phyloP scores from a whole-genome alignment of 2,329 filamentous ascomycete genomes.

The Pseudopithomyces maydicus region DNA sequence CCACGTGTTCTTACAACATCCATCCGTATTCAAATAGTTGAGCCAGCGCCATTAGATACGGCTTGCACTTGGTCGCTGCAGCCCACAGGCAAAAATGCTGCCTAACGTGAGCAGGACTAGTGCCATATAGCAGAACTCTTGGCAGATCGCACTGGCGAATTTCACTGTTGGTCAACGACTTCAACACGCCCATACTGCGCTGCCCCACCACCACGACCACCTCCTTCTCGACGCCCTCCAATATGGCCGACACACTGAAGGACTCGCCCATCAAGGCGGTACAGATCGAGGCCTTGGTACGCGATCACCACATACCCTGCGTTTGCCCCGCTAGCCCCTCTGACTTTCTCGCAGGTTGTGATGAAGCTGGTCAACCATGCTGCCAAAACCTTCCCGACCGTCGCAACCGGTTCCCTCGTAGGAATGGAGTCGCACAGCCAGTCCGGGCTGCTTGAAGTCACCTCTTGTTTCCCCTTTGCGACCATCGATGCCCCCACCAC shows the following conservation, averaged over 20 bases:
- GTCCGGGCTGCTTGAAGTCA: conserved; percentile 81
- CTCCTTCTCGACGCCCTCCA: conserved; percentile 14
- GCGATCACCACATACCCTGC: conserved; percentile 45
- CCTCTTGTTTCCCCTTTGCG: conserved; percentile 94
- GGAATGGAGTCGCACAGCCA: conserved; percentile 76
- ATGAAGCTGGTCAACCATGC: conserved; percentile 99
- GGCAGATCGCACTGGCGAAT: conserved; percentile 4
- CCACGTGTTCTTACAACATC: too few species aligned
- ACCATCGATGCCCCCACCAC: conserved; percentile 72
- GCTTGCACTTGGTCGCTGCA: too few species aligned
- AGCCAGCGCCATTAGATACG: too few species aligned
- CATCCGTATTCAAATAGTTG: too few species aligned
- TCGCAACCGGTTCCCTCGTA: conserved; percentile 86
- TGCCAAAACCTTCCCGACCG: conserved; percentile 83
- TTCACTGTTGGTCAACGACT: conserved; percentile 2
- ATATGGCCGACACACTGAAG: conserved; percentile 44
- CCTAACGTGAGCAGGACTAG: not conserved
- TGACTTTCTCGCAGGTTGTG: conserved; percentile 67
- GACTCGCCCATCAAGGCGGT: conserved; percentile 75
- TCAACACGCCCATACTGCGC: conserved; percentile 5
- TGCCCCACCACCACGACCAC: conserved; percentile 11
- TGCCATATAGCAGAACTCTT: not conserved
- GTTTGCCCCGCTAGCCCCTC: conserved; percentile 35
- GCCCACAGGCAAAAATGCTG: too few species aligned
- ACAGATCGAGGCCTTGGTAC: conserved; percentile 92